A percentile compares a stretch with the other conserved stretches of the same genome.
Evolutionary conservation across 805 yeast species (phyloP).

Genomic region (Saccharomycopsis capsularis): DNA sequence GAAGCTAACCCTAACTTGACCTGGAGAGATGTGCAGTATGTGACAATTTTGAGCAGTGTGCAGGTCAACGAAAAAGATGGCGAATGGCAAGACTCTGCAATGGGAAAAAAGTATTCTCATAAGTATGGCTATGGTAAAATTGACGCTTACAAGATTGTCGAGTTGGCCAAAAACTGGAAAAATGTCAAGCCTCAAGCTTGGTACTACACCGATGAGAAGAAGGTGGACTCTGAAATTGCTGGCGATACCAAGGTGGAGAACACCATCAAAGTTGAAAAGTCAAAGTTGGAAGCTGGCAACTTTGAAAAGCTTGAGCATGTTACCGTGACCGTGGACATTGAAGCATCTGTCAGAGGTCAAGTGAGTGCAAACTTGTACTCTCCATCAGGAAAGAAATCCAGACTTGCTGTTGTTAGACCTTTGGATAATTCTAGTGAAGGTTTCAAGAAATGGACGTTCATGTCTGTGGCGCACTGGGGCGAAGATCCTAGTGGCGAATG

Average conservation of each 20-base stretch:
- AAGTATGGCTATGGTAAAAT: slow-evolving; percentile 87
- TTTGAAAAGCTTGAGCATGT: slow-evolving; percentile 78
- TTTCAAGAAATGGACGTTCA: slow-evolving; percentile 79
- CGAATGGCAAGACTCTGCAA: slow-evolving; percentile 64
- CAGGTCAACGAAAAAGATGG: slow-evolving; percentile 63
- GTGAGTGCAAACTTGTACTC: slow-evolving; percentile 59
- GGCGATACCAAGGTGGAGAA: slow-evolving; percentile 27
- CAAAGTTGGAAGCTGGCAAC: slow-evolving; percentile 47
- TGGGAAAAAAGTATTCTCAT: slow-evolving; percentile 69
- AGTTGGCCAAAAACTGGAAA: slow-evolving; percentile 66
- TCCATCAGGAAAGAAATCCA: slow-evolving; percentile 69
- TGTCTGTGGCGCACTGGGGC: slow-evolving; percentile 99
- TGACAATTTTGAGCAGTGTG: slow-evolving; percentile 63
- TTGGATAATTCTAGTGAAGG: slow-evolving; percentile 54
- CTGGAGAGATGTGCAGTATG: slow-evolving; percentile 93
- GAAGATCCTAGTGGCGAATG: slow-evolving; percentile 74
- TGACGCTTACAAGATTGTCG: slow-evolving; percentile 72
- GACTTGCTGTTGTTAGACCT: slow-evolving; percentile 61
- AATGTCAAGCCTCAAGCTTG: slow-evolving; percentile 91
- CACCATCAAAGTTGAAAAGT: slow-evolving; percentile 39
- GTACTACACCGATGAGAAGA: slow-evolving; percentile 44
- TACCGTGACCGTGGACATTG: slow-evolving; percentile 69
- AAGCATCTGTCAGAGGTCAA: slow-evolving; percentile 59
- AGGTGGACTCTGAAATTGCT: slow-evolving; percentile 20
- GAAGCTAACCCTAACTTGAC: slow-evolving; percentile 81